phyloP scores from a whole-genome alignment of 192 early-diverging fungal genomes.

The Mycoemilia scoparia region DNA sequence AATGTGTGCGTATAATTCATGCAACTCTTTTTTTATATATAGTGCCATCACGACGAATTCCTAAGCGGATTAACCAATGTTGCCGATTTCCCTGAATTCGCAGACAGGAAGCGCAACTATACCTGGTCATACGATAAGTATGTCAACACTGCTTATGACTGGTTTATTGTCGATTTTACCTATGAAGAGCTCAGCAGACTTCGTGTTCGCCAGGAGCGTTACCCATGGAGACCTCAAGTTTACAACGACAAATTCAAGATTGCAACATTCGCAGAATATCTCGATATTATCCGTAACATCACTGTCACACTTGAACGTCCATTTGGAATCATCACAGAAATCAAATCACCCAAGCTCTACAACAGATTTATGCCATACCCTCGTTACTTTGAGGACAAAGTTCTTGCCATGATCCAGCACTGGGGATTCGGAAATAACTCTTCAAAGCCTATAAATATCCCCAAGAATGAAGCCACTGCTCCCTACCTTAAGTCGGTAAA shows the following conservation, averaged over 20 bases:
- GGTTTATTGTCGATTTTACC: conserved; percentile 27
- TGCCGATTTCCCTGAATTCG: conserved; percentile 6
- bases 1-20: no score
- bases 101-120: conserved; percentile 9
- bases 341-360: conserved; percentile 26
- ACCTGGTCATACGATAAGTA: conserved; percentile 10
- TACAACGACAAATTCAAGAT: conserved; percentile 20
- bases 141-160: conserved; percentile 10
- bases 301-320: conserved; percentile 9
- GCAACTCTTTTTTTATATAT: no score
- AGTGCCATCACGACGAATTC: conserved; percentile 32
- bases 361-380: conserved; percentile 11
- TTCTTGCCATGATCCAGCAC: conserved; percentile 14
- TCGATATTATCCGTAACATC: conserved; percentile 19
- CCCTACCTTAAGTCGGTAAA: conserved; percentile 2
- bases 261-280: conserved; percentile 25
- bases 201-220: conserved; percentile 13
- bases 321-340: conserved; percentile 25
- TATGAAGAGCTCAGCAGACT: conserved; percentile 13
- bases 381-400: conserved; percentile 26
- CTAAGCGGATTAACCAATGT: conserved; percentile 20
- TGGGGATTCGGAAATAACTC: conserved; percentile 19
- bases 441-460: conserved; percentile 4
- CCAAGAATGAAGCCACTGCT: conserved; percentile 6
- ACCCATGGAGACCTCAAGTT: conserved; percentile 16